Percentiles rank a stretch among this genome's conserved stretches.
Conservation (phyloP, 371 early-diverging fungal genomes). For the Mucor circinelloides region DNA sequence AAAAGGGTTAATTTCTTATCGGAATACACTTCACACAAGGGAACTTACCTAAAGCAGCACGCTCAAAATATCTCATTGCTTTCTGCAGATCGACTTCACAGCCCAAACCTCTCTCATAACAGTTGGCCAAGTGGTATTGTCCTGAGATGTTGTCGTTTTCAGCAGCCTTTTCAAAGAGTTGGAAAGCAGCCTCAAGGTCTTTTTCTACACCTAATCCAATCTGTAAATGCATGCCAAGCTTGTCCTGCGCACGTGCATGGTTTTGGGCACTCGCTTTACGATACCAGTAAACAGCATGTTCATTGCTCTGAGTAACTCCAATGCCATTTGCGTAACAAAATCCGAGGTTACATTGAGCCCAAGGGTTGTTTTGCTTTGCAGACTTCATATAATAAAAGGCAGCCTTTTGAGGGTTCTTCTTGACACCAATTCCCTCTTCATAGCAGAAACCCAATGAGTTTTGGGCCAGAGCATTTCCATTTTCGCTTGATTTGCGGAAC, state of each 20-base stretch:
- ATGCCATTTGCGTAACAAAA: conserved; percentile 86
- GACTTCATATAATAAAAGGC: conserved; percentile 80
- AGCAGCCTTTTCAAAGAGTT: conserved; percentile 64
- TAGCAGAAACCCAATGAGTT: conserved; percentile 85
- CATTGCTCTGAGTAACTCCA: conserved; percentile 62
- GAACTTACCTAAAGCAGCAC: conserved; percentile 54
- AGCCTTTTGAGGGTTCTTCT: conserved; percentile 65
- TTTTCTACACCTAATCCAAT: conserved; percentile 70
- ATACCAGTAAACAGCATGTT: conserved; percentile 75
- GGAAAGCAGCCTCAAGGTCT: conserved; percentile 56
- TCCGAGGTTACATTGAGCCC: conserved; percentile 88
- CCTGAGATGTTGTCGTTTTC: conserved; percentile 63
- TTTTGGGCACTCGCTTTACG: conserved; percentile 65
- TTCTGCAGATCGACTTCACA: conserved; percentile 53
- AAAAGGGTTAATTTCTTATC: neutral
- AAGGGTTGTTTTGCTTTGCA: conserved; percentile 80
- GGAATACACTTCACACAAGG: neutral
- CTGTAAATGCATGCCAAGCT: conserved; percentile 81
- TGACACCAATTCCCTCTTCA: conserved; percentile 77
- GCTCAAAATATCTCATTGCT: conserved; percentile 68
- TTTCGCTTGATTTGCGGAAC: conserved; percentile 66
- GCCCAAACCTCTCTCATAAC: conserved; percentile 69
- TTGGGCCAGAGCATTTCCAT: conserved; percentile 76
- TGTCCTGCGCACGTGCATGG: conserved; percentile 78
- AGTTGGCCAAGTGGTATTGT: conserved; percentile 62